Percentiles rank a stretch among this genome's conserved stretches.
Conservation (phyloP, 257 asterid genomes). For the Fraxinus excelsior region DNA sequence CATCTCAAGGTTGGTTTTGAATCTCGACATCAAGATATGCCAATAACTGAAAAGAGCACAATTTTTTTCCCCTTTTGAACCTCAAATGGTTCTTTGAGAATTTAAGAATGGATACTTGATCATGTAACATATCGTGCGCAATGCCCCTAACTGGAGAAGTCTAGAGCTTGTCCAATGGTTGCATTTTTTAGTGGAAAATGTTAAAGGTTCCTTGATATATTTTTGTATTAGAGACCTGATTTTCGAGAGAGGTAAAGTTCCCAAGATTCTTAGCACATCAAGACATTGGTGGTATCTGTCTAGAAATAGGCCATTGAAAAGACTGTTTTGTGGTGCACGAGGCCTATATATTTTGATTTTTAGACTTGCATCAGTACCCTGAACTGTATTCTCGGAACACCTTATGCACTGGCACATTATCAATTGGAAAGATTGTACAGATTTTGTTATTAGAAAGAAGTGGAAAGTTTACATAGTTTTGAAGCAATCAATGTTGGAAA, state of each 20-base stretch:
- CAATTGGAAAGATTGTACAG: neutral
- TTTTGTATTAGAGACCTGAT: slow-evolving; percentile 1
- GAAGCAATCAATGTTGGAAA: neutral
- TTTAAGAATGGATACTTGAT: neutral
- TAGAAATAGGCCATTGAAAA: slow-evolving; percentile 17
- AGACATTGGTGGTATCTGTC: slow-evolving; percentile 19
- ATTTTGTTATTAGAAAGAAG: too few species aligned
- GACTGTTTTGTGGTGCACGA: slow-evolving; percentile 6
- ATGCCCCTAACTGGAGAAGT: slow-evolving; percentile 18
- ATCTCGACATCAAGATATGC: neutral
- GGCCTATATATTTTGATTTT: neutral
- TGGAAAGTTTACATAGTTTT: neutral
- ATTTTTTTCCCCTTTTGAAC: neutral
- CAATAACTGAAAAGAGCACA: neutral
- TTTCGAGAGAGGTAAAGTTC: neutral
- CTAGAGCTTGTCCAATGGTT: slow-evolving; percentile 11
- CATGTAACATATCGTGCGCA: slow-evolving; percentile 21
- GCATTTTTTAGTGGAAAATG: slow-evolving; percentile 1
- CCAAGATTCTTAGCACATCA: slow-evolving; percentile 33
- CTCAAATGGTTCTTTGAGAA: neutral
- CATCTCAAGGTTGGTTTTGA: slow-evolving; percentile 26
- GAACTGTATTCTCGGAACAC: slow-evolving; percentile 1
- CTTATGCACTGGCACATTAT: slow-evolving; percentile 5
- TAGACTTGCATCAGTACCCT: neutral
- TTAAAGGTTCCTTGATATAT: slow-evolving; percentile 10